phyloP scores from a whole-genome alignment of 331 rosid genomes.

The Dryas integrifolia region DNA sequence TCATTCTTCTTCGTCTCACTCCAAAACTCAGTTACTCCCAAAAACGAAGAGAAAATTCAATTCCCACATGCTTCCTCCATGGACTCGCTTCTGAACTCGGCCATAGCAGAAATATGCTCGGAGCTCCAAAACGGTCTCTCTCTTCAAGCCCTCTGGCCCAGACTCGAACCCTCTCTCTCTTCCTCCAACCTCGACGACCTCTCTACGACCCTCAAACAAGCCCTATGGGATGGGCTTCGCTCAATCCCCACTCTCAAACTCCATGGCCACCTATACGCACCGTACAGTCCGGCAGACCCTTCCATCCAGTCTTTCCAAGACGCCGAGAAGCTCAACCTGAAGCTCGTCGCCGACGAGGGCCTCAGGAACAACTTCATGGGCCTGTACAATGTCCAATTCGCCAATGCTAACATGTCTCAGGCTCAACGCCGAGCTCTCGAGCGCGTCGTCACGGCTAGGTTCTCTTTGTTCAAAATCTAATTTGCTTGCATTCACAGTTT shows the following conservation, averaged over 20 bases:
- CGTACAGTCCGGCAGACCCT: slow-evolving; percentile 29
- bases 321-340: slow-evolving; percentile 51
- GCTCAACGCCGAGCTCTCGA: slow-evolving; percentile 57
- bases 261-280: slow-evolving; percentile 23
- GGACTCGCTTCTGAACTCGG: slow-evolving; percentile 53
- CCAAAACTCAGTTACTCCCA: too few species aligned
- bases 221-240: slow-evolving; percentile 63
- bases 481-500: not conserved
- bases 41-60: not conserved
- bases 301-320: slow-evolving; percentile 43
- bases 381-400: slow-evolving; percentile 57
- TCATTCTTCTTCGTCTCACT: not conserved
- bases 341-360: slow-evolving; percentile 45
- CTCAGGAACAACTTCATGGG: slow-evolving; percentile 65
- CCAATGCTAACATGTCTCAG: slow-evolving; percentile 37
- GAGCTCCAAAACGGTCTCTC: slow-evolving; percentile 50
- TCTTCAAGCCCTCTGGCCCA: slow-evolving; percentile 48
- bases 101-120: slow-evolving; percentile 66
- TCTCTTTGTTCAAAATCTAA: not conserved
- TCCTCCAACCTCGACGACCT: slow-evolving; percentile 47
- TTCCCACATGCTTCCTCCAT: slow-evolving; percentile 23
- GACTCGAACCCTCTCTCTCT: slow-evolving; percentile 44
- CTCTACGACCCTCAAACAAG: slow-evolving; percentile 41
- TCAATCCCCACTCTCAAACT: slow-evolving; percentile 66
- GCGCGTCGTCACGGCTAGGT: slow-evolving; percentile 66